Evolutionary conservation across 345 rosid genomes (phyloP).

Genomic region (Orychophragmus violaceus): DNA sequence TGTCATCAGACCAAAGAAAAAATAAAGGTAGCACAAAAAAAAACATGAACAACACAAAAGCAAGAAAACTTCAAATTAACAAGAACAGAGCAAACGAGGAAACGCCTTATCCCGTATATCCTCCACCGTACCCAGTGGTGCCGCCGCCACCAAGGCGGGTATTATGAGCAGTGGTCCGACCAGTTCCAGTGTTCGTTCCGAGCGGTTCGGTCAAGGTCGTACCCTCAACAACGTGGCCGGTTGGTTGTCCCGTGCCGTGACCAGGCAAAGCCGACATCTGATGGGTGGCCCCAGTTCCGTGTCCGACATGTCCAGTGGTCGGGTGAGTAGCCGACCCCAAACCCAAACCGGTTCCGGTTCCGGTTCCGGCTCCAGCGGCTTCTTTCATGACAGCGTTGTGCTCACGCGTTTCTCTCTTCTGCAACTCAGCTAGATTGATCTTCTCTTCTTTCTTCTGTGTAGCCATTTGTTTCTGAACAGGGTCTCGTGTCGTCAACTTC

Average conservation of each 20-base stretch:
- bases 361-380: conserved; percentile 32
- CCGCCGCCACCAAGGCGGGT: conserved; percentile 29
- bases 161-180: conserved; percentile 39
- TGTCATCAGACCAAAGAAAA: background rate
- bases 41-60: background rate
- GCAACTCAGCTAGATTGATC: conserved; percentile 40
- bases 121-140: conserved; percentile 30
- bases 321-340: conserved; percentile 31
- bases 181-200: conserved; percentile 34
- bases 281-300: conserved; percentile 36
- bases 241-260: conserved; percentile 37
- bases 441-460: conserved; percentile 46
- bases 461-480: conserved; percentile 51
- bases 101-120: conserved; percentile 18
- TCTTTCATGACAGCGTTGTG: conserved; percentile 43
- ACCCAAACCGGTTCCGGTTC: conserved; percentile 22
- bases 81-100: background rate
- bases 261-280: conserved; percentile 52
- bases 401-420: conserved; percentile 43
- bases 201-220: conserved; percentile 20
- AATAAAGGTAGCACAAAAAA: background rate
- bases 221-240: conserved; percentile 35
- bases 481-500: conserved; percentile 46
- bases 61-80: background rate
- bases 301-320: conserved; percentile 29